These are phyloP conservation scores for Metroxylon sagu DNA, from an alignment of 176 grass and related monocot species.

Conservation along the genomic window DNA sequence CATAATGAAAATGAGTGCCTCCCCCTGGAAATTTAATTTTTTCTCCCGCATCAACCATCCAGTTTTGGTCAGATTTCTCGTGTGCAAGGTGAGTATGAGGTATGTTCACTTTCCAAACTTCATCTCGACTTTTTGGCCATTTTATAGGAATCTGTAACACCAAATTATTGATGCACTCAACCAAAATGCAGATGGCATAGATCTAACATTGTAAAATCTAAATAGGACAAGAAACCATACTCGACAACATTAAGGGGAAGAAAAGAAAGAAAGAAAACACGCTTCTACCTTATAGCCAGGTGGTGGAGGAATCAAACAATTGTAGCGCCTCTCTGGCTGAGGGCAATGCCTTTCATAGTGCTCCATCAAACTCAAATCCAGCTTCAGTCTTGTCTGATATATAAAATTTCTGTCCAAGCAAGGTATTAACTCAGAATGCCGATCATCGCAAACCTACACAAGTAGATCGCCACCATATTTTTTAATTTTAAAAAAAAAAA, in stretches of 20 bases:
- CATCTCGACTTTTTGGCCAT: conserved; percentile 94
- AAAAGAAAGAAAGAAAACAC: too few relatives aligned
- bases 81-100: conserved; percentile 95
- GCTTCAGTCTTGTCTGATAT: conserved; percentile 92
- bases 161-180: not conserved
- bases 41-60: conserved; percentile 92
- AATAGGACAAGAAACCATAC: too few relatives aligned
- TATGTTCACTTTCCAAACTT: conserved; percentile 97
- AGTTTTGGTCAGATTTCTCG: conserved; percentile 98
- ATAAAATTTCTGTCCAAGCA: conserved; percentile 99
- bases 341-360: conserved; percentile 98
- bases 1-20: conserved; percentile 96
- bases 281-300: conserved; percentile 78
- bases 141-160: conserved; percentile 83
- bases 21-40: conserved; percentile 94
- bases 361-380: conserved; percentile 97
- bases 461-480: too few relatives aligned
- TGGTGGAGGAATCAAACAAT: conserved; percentile 87
- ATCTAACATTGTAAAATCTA: too few relatives aligned
- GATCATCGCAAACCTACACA: conserved; percentile 72
- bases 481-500: not conserved
- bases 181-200: too few relatives aligned
- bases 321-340: conserved; percentile 77
- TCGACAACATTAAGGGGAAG: too few relatives aligned
- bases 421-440: conserved; percentile 92